Evolutionary conservation across 2,329 filamentous ascomycete genomes (phyloP).

Genomic region (Fusarium devonianum): DNA sequence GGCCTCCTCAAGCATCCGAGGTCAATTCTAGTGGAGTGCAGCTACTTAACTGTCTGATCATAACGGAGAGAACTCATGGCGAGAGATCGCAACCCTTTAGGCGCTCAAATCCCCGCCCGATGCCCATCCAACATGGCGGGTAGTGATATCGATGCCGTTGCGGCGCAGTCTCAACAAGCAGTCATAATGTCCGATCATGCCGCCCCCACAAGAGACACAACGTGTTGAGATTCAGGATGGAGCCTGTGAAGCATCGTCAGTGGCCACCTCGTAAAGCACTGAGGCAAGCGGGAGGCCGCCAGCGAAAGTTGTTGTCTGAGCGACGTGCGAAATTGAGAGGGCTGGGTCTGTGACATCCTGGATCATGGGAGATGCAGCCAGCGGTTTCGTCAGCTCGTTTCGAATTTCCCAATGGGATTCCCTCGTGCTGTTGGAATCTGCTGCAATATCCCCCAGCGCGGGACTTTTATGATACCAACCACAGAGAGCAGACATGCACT

Average conservation of each 20-base stretch:
- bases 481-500: constrained; percentile 13
- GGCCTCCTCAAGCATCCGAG: background rate
- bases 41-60: background rate
- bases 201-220: background rate
- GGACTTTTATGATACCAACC: constrained; percentile 7
- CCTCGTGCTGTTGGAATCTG: constrained; percentile 23
- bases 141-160: constrained; percentile 7
- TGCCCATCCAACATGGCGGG: constrained; percentile 1
- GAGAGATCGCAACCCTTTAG: background rate
- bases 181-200: constrained; percentile 18
- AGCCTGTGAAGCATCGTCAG: background rate
- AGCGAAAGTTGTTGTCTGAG: constrained; percentile 1
- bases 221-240: background rate
- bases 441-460: constrained; percentile 9
- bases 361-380: constrained; percentile 8
- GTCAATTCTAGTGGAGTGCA: background rate
- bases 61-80: constrained; percentile 13
- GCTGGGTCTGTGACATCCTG: constrained; percentile 7
- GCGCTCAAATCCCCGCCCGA: constrained; percentile 7
- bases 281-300: constrained; percentile 27
- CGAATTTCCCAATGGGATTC: constrained; percentile 10
- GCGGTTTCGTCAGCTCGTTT: constrained; percentile 22
- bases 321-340: constrained; percentile 3
- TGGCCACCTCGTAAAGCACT: constrained; percentile 4
- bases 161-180: constrained; percentile 19